phyloP scores from a whole-genome alignment of 495 filamentous ascomycete genomes.

The Geopyxis carbonaria region DNA sequence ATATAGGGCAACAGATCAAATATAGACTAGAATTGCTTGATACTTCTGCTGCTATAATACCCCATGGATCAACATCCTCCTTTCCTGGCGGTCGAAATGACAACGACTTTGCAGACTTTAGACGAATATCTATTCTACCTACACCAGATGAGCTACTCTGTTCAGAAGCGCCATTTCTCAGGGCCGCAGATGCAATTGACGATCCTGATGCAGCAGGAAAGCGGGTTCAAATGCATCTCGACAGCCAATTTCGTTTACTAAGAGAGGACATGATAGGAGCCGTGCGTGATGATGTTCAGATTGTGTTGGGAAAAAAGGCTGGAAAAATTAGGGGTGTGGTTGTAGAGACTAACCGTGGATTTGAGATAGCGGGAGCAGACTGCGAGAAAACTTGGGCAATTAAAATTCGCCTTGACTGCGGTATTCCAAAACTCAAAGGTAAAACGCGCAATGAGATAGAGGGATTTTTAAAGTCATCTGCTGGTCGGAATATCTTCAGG shows the following conservation, averaged over 20 bases:
- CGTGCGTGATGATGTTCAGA: constrained; percentile 40
- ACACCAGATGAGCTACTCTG: constrained; percentile 52
- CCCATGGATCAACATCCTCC: no score
- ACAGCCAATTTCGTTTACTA: constrained; percentile 65
- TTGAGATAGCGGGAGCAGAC: neutral
- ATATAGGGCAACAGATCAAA: constrained; percentile 31
- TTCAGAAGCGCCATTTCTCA: constrained; percentile 41
- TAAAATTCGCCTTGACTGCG: no score
- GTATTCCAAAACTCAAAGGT: no score
- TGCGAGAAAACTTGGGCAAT: no score
- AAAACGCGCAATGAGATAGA: no score
- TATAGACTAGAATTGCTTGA: constrained; percentile 15
- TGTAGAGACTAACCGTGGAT: constrained; percentile 9
- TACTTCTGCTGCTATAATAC: no score
- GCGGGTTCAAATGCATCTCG: constrained; percentile 39
- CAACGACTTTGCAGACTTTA: constrained; percentile 51
- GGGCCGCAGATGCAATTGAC: constrained; percentile 29
- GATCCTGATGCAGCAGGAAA: constrained; percentile 20
- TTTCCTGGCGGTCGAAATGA: constrained; percentile 67
- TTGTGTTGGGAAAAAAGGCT: constrained; percentile 28
- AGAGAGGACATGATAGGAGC: constrained; percentile 59
- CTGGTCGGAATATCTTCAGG: no score
- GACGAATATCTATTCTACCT: constrained; percentile 46
- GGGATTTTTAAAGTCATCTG: no score
- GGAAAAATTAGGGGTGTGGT: constrained; percentile 24